These are phyloP conservation scores for Hydrangea macrophylla DNA, from an alignment of 148 eudicot species.

Conservation along the genomic window DNA sequence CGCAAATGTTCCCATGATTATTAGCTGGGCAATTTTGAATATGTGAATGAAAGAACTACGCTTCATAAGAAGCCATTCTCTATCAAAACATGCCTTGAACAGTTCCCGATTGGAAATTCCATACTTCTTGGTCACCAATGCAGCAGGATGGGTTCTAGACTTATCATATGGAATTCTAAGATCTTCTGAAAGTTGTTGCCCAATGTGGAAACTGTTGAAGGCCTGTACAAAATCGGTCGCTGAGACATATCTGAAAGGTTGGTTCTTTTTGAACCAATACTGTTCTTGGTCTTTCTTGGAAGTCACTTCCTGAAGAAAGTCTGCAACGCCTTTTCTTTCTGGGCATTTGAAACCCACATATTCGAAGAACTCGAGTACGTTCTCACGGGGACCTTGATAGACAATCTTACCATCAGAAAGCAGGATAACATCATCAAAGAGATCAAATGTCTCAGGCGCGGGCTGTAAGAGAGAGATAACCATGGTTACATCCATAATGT, in stretches of 20 bases:
- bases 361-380: slow-evolving; percentile 32
- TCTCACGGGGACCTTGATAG: slow-evolving; percentile 37
- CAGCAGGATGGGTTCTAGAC: slow-evolving; percentile 31
- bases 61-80: slow-evolving; percentile 45
- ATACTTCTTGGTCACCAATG: slow-evolving; percentile 31
- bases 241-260: slow-evolving; percentile 34
- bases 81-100: slow-evolving; percentile 32
- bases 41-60: slow-evolving; percentile 31
- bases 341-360: slow-evolving; percentile 37
- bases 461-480: slow-evolving; percentile 41
- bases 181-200: slow-evolving; percentile 20
- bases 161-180: slow-evolving; percentile 37
- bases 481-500: slow-evolving; percentile 31
- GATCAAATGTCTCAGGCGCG: slow-evolving; percentile 36
- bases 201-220: slow-evolving; percentile 29
- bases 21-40: slow-evolving; percentile 37
- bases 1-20: slow-evolving; percentile 29
- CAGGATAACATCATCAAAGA: slow-evolving; percentile 33
- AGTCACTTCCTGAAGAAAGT: slow-evolving; percentile 43
- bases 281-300: slow-evolving; percentile 43
- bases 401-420: slow-evolving; percentile 33
- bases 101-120: slow-evolving; percentile 35
- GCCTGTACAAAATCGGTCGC: slow-evolving; percentile 30
- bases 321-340: slow-evolving; percentile 39
- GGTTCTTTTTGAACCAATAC: slow-evolving; percentile 37